A percentile compares a stretch with the other conserved stretches of the same genome.
Conservation (phyloP, 2,329 filamentous ascomycete genomes). For the Hymenoscyphus repandus region DNA sequence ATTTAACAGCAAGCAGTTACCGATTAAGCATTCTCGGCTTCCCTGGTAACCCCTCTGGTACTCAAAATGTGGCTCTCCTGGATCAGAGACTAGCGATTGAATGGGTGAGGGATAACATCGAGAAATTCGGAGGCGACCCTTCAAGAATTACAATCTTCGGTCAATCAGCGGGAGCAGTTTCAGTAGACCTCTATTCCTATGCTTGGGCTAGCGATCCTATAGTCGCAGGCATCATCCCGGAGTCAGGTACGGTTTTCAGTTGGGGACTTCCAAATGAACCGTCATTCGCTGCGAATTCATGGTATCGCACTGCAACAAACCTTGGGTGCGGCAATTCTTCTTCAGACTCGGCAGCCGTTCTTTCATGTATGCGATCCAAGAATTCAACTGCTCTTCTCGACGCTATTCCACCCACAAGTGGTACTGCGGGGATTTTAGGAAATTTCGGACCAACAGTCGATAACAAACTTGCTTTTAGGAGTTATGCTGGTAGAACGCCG, state of each 20-base stretch:
- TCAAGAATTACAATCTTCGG: constrained; percentile 50
- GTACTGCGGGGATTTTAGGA: constrained; percentile 13
- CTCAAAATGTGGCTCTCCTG: constrained; percentile 53
- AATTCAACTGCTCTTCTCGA: constrained; percentile 15
- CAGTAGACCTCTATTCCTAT: constrained; percentile 35
- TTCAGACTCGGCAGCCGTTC: constrained; percentile 16
- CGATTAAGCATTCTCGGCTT: constrained; percentile 36
- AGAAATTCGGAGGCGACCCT: constrained; percentile 53
- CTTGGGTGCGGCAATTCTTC: constrained; percentile 28
- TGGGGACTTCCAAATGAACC: constrained; percentile 23
- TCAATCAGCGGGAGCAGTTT: constrained; percentile 52
- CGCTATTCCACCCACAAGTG: constrained; percentile 14
- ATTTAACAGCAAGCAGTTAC: constrained; percentile 29
- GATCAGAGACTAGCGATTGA: constrained; percentile 55
- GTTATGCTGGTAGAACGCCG: constrained; percentile 22
- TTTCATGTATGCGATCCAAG: constrained; percentile 27
- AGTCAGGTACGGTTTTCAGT: constrained; percentile 30
- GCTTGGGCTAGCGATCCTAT: constrained; percentile 31
- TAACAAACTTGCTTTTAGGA: constrained; percentile 25
- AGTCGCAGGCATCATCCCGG: constrained; percentile 27
- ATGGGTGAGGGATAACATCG: constrained; percentile 58
- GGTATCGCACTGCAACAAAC: constrained; percentile 22
- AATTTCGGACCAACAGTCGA: constrained; percentile 28
- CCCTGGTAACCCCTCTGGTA: constrained; percentile 27
- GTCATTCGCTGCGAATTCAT: constrained; percentile 14